phyloP scores from a whole-genome alignment of 1,284 basidiomycete genomes.

The Cystobasidium slooffiae region DNA sequence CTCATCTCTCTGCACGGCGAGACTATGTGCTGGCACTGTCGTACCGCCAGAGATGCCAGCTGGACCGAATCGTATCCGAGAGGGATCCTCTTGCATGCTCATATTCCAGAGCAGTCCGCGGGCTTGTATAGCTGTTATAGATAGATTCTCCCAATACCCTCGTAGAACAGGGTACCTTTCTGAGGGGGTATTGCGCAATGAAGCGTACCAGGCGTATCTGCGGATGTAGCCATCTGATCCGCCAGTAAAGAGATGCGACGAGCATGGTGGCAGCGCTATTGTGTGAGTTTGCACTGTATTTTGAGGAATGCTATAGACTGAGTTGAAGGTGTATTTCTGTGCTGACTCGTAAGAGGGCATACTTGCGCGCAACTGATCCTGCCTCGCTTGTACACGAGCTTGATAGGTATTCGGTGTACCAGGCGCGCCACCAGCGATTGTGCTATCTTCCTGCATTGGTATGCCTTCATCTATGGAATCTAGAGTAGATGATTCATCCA shows the following conservation, averaged over 20 bases:
- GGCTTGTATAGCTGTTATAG: constrained; percentile 33
- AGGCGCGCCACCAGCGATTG: not conserved
- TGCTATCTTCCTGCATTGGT: not conserved
- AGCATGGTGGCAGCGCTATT: constrained; percentile 47
- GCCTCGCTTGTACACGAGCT: constrained; percentile 26
- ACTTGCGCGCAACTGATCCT: not conserved
- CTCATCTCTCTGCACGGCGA: constrained; percentile 86
- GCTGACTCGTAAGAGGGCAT: constrained; percentile 15
- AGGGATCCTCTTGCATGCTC: constrained; percentile 27
- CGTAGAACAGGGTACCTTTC: constrained; percentile 44
- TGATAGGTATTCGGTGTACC: not conserved
- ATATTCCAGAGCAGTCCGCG: constrained; percentile 10
- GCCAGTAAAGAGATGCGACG: constrained; percentile 50
- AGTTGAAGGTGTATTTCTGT: constrained; percentile 43
- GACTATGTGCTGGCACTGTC: constrained; percentile 77
- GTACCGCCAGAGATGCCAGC: constrained; percentile 24
- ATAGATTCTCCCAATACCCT: constrained; percentile 52
- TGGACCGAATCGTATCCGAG: constrained; percentile 34
- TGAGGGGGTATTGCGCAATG: constrained; percentile 27
- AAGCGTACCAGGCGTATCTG: constrained; percentile 47
- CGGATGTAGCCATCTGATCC: constrained; percentile 52
- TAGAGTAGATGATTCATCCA: not conserved
- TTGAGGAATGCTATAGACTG: constrained; percentile 48
- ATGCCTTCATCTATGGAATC: constrained; percentile 4
- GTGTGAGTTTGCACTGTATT: constrained; percentile 45